Percentiles rank a stretch among this genome's conserved stretches.
phyloP scores from a whole-genome alignment of 2,329 filamentous ascomycete genomes.

The Pseudogymnoascus sp. region DNA sequence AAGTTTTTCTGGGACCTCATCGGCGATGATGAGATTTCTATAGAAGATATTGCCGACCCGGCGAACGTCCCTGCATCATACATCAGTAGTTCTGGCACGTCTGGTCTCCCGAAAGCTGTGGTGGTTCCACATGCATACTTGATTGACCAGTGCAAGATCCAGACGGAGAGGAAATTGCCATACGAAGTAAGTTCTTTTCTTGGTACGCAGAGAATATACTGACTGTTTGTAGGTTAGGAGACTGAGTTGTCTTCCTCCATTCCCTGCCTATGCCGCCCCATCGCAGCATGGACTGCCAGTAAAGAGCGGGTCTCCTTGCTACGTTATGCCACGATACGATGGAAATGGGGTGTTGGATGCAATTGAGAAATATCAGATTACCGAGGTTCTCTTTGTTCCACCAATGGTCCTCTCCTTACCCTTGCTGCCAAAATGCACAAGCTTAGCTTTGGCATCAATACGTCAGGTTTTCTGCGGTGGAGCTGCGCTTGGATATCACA shows the following conservation, averaged over 20 bases:
- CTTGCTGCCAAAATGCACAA: background rate
- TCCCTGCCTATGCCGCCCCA: constrained; percentile 64
- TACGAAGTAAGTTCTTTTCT: constrained; percentile 48
- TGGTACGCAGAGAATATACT: constrained; percentile 40
- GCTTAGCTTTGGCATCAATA: constrained; percentile 38
- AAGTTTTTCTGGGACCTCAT: constrained; percentile 1
- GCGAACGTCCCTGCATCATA: constrained; percentile 34
- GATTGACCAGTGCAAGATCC: constrained; percentile 32
- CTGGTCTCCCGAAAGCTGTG: constrained; percentile 47
- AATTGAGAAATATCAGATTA: constrained; percentile 61
- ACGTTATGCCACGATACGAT: constrained; percentile 72
- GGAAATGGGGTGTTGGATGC: constrained; percentile 62
- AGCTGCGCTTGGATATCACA: constrained; percentile 36
- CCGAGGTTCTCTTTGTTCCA: constrained; percentile 58
- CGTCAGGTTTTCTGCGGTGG: constrained; percentile 40
- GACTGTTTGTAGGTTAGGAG: constrained; percentile 35
- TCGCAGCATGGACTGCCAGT: constrained; percentile 67
- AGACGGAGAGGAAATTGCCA: constrained; percentile 44
- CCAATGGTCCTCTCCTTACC: constrained; percentile 62
- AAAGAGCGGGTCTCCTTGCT: constrained; percentile 54
- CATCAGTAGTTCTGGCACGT: constrained; percentile 40
- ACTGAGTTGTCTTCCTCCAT: constrained; percentile 43
- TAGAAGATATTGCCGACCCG: constrained; percentile 17
- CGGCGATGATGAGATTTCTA: background rate
- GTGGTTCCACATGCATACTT: constrained; percentile 30